phyloP scores from a whole-genome alignment of 2,329 filamentous ascomycete species.

The Penicillium sp. region DNA sequence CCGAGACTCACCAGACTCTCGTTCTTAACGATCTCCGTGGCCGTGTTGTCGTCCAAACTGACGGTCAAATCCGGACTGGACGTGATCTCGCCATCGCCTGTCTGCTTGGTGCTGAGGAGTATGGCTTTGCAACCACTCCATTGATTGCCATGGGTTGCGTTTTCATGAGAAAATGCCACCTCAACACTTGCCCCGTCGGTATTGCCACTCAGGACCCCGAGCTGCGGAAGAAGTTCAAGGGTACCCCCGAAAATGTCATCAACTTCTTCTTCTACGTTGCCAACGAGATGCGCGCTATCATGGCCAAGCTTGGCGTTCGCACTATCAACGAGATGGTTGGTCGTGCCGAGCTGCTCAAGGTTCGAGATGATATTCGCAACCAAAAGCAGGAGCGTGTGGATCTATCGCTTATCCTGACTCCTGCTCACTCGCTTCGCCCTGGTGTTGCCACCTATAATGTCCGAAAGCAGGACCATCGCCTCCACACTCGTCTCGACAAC shows the following conservation, averaged over 20 bases:
- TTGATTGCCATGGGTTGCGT: slow-evolving; percentile 97
- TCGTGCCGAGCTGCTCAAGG: slow-evolving; percentile 79
- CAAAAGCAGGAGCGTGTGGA: slow-evolving; percentile 92
- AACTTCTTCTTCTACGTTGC: slow-evolving; percentile 99
- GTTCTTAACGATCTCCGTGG: slow-evolving; percentile 95
- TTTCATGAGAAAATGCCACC: slow-evolving; percentile 67
- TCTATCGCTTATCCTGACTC: slow-evolving; percentile 86
- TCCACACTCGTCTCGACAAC: slow-evolving; percentile 92
- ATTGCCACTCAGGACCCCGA: slow-evolving; percentile 96
- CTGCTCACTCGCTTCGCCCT: slow-evolving; percentile 91
- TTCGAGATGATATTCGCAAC: slow-evolving; percentile 84
- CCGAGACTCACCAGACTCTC: slow-evolving; percentile 94
- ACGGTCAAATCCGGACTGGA: slow-evolving; percentile 89
- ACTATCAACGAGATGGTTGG: slow-evolving; percentile 98
- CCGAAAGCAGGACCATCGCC: slow-evolving; percentile 92
- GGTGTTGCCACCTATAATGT: slow-evolving; percentile 97
- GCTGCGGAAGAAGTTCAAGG: slow-evolving; percentile 87
- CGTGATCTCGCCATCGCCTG: slow-evolving; percentile 93
- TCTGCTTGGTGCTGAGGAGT: slow-evolving; percentile 95
- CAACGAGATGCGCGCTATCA: slow-evolving; percentile 93
- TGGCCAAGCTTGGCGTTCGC: slow-evolving; percentile 92
- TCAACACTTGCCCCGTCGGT: slow-evolving; percentile 85
- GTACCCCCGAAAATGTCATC: slow-evolving; percentile 93
- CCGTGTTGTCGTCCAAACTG: slow-evolving; percentile 92
- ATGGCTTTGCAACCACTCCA: slow-evolving; percentile 92